Conservation (phyloP, 257 asterid species). For the Nicotiana sylvestris region DNA sequence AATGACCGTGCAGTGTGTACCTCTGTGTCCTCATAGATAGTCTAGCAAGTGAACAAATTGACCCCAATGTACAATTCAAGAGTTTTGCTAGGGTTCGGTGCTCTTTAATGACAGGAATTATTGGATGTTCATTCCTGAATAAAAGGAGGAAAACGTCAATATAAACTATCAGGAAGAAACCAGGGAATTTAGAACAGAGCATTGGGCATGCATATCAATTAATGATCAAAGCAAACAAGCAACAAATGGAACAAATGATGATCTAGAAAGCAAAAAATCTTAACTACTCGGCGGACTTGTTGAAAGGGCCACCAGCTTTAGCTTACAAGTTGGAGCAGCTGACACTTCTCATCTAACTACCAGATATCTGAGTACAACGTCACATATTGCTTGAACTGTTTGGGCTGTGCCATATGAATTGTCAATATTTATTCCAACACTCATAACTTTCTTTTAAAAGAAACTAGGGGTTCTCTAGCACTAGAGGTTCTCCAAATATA, state of each 20-base stretch:
- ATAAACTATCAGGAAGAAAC: not conserved
- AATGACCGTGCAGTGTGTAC: slow-evolving; percentile 91
- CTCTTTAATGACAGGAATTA: slow-evolving; percentile 84
- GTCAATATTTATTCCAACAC: not conserved
- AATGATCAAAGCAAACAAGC: not conserved
- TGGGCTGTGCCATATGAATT: not conserved
- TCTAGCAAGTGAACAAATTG: slow-evolving; percentile 84
- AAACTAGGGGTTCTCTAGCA: not conserved
- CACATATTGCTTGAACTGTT: slow-evolving; percentile 2
- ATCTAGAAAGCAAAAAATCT: not conserved
- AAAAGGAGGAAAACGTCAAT: slow-evolving; percentile 18
- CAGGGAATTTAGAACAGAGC: not conserved
- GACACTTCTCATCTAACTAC: not conserved
- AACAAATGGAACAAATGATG: not conserved
- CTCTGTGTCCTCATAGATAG: slow-evolving; percentile 74
- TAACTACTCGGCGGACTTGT: not conserved
- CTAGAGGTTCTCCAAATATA: not conserved
- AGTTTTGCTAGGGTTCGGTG: slow-evolving; percentile 86
- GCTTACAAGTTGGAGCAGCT: not conserved
- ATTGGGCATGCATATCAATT: not conserved
- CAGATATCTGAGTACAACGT: not conserved
- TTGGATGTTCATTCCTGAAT: slow-evolving; percentile 84
- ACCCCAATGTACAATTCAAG: slow-evolving; percentile 80
- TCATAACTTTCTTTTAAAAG: not conserved
- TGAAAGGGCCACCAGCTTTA: not conserved